phyloP scores from a whole-genome alignment of 257 asterid species.

The Solanum rostratum region DNA sequence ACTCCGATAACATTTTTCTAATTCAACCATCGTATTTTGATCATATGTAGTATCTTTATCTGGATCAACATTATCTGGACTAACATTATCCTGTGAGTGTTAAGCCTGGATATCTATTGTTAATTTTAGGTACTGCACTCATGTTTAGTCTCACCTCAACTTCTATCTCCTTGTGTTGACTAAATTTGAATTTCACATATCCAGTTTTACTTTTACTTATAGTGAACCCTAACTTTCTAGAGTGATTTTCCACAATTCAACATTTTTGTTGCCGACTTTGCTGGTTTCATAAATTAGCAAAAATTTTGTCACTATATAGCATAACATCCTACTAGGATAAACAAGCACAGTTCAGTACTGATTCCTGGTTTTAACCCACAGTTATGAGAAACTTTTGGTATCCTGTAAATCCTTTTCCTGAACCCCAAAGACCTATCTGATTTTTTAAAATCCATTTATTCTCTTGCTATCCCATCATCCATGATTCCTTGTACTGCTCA shows the following conservation, averaged over 20 bases:
- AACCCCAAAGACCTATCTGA: background rate
- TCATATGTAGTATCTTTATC: background rate
- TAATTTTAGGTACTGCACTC: background rate
- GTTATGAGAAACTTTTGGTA: background rate
- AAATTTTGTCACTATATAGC: background rate
- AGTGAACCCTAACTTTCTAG: background rate
- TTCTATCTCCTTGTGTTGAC: background rate
- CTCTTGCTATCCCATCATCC: background rate
- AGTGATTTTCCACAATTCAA: background rate
- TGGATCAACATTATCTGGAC: background rate
- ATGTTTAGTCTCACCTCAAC: background rate
- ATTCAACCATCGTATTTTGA: background rate
- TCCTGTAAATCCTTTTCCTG: background rate
- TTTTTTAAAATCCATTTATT: background rate
- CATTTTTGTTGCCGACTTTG: background rate
- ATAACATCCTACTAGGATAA: background rate
- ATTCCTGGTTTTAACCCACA: background rate
- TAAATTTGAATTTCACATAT: background rate
- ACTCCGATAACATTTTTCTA: background rate
- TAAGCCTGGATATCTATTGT: background rate
- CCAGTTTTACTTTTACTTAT: background rate
- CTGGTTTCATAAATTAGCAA: background rate
- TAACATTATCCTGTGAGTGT: background rate
- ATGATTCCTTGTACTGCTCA: background rate
- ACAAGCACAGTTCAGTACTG: background rate